Base-by-base conservation (phyloP, 257 asterid genomes). In the Solanum paucissectum region DNA sequence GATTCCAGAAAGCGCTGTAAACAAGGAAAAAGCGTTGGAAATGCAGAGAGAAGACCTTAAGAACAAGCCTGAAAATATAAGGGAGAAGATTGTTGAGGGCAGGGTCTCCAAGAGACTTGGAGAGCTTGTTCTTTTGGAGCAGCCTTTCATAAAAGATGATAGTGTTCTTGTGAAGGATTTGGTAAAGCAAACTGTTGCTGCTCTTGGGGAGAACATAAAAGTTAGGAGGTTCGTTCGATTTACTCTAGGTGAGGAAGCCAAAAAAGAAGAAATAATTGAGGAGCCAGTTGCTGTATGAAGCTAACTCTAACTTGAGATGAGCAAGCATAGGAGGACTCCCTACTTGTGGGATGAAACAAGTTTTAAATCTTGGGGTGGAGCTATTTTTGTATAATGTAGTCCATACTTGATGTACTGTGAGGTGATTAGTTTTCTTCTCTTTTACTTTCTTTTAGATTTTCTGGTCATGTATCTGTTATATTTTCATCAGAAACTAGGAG, bases 181-280 rank as follows among this genome's bases (percentile, higher is more conserved):
- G 94, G 97, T 97, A 52, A 97, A 94, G 96, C 99, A 95, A 90
- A 97, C 98, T 25, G 97, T 97, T 77, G 99, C 99, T 18, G 90
- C 93, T 8, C 91, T 97, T 12, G 99, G 99, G 88, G 99, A 97
- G 91, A 97, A 97, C 92, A 91, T 97, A 46, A 96, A 95, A 74
- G 98, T 97, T 29, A 91, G 98, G 89, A 93, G 98, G 90, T 96
- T 97, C 20, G 90, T 92, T 84, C 93, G 98, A 37, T 96, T 95
- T 89, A 96, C 98, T 21, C 96, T 96, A 36, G 99, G 99, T 7
- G 95, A 95, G 91, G 88, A 89, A 33, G 12, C 85, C 40, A 82
- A 82, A 52, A 42, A 79, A 44, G 64, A 42, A 77, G 64, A 69
- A 81, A 49, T 29, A 81, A 29, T 81, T 49, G 85, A 82, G 36